phyloP scores from a whole-genome alignment of 1,284 basidiomycete species.

The Puccinia novopanici region DNA sequence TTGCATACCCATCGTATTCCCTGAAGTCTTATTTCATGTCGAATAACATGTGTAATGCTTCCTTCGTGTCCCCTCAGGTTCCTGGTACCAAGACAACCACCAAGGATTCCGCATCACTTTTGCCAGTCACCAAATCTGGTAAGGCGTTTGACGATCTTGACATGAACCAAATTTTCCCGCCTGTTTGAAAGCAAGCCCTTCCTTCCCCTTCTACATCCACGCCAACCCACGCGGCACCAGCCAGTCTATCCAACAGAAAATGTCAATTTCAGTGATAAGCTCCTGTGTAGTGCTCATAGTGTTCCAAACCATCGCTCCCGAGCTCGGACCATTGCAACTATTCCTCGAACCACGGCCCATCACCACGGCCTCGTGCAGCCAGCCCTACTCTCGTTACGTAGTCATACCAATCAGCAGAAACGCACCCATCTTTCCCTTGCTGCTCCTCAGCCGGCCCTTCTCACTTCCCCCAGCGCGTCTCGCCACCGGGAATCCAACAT shows the following conservation, averaged over 20 bases:
- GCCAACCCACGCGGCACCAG: slow-evolving; percentile 19
- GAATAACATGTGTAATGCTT: background rate
- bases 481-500: background rate
- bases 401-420: slow-evolving; percentile 34
- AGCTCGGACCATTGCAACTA: background rate
- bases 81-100: background rate
- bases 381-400: background rate
- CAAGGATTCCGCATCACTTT: background rate
- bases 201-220: slow-evolving; percentile 49
- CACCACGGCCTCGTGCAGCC: background rate
- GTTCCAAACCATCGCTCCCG: slow-evolving; percentile 38
- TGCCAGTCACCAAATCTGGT: background rate
- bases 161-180: slow-evolving; percentile 26
- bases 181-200: slow-evolving; percentile 7
- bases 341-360: background rate
- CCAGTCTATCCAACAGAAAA: slow-evolving; percentile 17
- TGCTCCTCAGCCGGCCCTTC: background rate
- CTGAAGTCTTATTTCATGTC: background rate
- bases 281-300: slow-evolving; percentile 36
- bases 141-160: slow-evolving; percentile 1
- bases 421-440: slow-evolving; percentile 43
- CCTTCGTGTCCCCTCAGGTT: background rate
- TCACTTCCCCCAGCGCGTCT: background rate
- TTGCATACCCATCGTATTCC: background rate
- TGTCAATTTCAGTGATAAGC: slow-evolving; percentile 34